These are phyloP conservation scores for Zasmidium cellare DNA, from an alignment of 2,329 filamentous ascomycete genomes.

Conservation along the genomic window DNA sequence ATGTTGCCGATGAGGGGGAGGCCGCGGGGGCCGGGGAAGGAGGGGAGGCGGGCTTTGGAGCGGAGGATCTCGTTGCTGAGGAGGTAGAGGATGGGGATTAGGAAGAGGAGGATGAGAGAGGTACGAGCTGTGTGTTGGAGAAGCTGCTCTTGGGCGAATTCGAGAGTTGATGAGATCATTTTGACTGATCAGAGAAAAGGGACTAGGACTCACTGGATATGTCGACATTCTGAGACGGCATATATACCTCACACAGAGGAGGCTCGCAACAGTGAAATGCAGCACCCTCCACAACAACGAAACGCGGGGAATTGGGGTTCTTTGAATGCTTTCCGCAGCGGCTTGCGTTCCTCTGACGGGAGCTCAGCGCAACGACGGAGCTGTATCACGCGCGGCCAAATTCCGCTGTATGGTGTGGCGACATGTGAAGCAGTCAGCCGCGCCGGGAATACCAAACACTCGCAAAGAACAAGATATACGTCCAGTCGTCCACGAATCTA, in stretches of 20 bases:
- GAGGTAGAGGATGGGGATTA: constrained; percentile 37
- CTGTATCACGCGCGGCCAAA: neutral
- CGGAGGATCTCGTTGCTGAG: constrained; percentile 38
- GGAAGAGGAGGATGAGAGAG: constrained; percentile 20
- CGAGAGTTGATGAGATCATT: constrained; percentile 8
- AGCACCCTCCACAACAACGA: neutral
- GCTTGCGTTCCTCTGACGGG: neutral
- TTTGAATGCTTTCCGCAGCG: neutral
- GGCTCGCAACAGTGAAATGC: neutral
- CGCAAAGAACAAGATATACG: no score
- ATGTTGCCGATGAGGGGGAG: constrained; percentile 45
- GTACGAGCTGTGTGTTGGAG: constrained; percentile 1
- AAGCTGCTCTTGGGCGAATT: constrained; percentile 6
- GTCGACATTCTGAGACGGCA: neutral
- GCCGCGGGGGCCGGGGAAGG: constrained; percentile 40
- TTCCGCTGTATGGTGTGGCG: neutral
- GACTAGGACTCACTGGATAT: neutral
- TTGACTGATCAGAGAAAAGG: neutral
- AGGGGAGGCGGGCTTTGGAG: constrained; percentile 35
- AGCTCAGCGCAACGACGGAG: neutral
- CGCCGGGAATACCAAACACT: no score
- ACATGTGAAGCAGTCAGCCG: no score
- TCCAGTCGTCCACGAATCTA: no score
- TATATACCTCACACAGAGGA: neutral
- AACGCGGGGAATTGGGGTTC: neutral